phyloP scores from a whole-genome alignment of 805 yeast genomes.

The Metschnikowia continentalis region DNA sequence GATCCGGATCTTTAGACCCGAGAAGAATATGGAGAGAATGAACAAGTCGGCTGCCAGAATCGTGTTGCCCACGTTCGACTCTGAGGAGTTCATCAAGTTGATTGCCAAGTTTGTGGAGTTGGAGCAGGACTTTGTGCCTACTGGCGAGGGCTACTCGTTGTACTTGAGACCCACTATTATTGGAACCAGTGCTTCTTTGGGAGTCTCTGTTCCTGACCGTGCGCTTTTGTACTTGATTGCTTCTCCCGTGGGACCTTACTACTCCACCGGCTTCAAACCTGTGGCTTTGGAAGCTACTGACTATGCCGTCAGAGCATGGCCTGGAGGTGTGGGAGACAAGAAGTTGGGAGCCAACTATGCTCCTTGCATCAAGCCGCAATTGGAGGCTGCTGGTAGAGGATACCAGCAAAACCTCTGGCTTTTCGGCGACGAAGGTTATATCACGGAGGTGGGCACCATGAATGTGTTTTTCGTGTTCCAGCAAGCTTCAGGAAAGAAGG shows the following conservation, averaged over 20 bases:
- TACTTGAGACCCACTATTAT: constrained; percentile 94
- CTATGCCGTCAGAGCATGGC: constrained; percentile 98
- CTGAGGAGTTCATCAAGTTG: constrained; percentile 68
- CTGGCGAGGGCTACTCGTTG: constrained; percentile 82
- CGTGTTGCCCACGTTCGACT: constrained; percentile 82
- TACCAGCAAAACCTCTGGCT: constrained; percentile 96
- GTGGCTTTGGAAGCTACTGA: constrained; percentile 92
- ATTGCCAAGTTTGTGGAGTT: constrained; percentile 71
- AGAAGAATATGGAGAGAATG: constrained; percentile 89
- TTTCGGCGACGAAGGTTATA: constrained; percentile 79
- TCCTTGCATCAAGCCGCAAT: constrained; percentile 88
- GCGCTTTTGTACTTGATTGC: constrained; percentile 85
- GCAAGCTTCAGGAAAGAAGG: constrained; percentile 79
- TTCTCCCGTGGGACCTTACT: constrained; percentile 97
- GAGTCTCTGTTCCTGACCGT: constrained; percentile 76
- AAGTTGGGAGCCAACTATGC: constrained; percentile 98
- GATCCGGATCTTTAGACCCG: constrained; percentile 83
- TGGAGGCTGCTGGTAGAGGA: constrained; percentile 86
- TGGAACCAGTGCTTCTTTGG: constrained; percentile 86
- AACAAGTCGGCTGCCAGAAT: constrained; percentile 85
- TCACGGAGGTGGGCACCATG: constrained; percentile 98
- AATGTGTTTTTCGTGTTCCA: constrained; percentile 86
- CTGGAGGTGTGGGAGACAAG: constrained; percentile 96
- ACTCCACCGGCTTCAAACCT: constrained; percentile 85
- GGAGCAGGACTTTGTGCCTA: constrained; percentile 78